Evolutionary conservation across 2,329 filamentous ascomycete species (phyloP).

Genomic region (Chrysosphaeria jannelii): DNA sequence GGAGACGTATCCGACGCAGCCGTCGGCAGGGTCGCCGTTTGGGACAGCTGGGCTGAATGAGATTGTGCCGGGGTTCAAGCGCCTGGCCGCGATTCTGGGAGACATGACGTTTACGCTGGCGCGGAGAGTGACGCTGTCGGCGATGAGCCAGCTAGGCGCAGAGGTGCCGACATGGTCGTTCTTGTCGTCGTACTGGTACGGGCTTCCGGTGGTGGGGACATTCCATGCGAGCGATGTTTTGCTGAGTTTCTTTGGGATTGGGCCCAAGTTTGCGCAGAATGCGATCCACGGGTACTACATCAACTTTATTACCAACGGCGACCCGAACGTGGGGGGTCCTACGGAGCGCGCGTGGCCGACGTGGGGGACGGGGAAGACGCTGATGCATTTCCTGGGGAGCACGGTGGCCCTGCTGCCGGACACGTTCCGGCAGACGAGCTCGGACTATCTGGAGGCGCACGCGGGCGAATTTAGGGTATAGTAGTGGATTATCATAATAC

Average conservation of each 20-base stretch:
- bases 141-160: slow-evolving; percentile 16
- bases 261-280: slow-evolving; percentile 27
- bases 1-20: slow-evolving; percentile 25
- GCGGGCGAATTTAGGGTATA: too few relatives aligned
- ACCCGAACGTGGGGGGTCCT: slow-evolving; percentile 28
- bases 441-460: too few relatives aligned
- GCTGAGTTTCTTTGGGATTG: slow-evolving; percentile 34
- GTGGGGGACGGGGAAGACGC: slow-evolving; percentile 1
- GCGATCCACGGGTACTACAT: slow-evolving; percentile 40
- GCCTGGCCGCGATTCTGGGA: slow-evolving; percentile 42
- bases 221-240: slow-evolving; percentile 44
- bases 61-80: slow-evolving; percentile 49
- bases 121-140: slow-evolving; percentile 29
- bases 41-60: slow-evolving; percentile 35
- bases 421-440: too few relatives aligned
- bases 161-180: slow-evolving; percentile 43
- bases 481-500: too few relatives aligned
- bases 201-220: slow-evolving; percentile 44
- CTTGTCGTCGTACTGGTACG: slow-evolving; percentile 39
- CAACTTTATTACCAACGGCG: slow-evolving; percentile 36
- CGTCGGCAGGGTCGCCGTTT: slow-evolving; percentile 37
- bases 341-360: slow-evolving; percentile 1
- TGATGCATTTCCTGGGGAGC: too few relatives aligned
- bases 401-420: too few relatives aligned
- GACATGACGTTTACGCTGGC: slow-evolving; percentile 47